phyloP scores from a whole-genome alignment of 139 green algal genomes.

The Chlorella sorokiniana region DNA sequence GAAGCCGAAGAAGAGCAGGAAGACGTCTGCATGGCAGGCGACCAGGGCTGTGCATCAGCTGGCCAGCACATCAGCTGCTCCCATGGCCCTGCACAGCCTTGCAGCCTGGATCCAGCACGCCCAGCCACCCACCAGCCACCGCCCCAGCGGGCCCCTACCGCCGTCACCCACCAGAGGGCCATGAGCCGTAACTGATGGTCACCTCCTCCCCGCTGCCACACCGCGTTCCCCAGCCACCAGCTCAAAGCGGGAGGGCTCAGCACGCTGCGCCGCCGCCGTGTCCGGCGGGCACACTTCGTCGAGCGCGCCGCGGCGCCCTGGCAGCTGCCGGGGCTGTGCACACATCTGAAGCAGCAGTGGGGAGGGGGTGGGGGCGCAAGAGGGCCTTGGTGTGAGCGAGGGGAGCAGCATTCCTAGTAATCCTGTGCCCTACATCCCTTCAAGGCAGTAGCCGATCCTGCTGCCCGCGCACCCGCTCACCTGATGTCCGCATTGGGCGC shows the following conservation, averaged over 20 bases:
- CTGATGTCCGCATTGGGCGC: slow-evolving; percentile 37
- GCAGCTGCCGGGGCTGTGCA: slow-evolving; percentile 39
- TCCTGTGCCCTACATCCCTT: not conserved
- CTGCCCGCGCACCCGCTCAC: not conserved
- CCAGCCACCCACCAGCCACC: too few species aligned
- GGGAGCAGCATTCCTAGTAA: not conserved
- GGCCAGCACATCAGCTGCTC: too few species aligned
- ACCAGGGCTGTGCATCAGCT: too few species aligned
- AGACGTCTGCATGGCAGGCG: slow-evolving; percentile 45
- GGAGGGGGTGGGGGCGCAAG: too few species aligned
- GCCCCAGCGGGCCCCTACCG: not conserved
- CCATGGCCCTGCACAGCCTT: too few species aligned
- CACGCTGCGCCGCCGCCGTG: not conserved
- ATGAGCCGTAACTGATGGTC: slow-evolving; percentile 70
- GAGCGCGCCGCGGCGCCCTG: slow-evolving; percentile 38
- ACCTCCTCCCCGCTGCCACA: slow-evolving; percentile 53
- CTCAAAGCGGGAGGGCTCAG: slow-evolving; percentile 23
- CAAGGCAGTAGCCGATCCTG: not conserved
- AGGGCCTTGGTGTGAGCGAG: not conserved
- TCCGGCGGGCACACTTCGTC: slow-evolving; percentile 17
- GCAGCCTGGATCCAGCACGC: too few species aligned
- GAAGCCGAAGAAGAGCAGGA: slow-evolving; percentile 78
- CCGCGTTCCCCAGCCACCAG: slow-evolving; percentile 23
- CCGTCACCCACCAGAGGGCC: slow-evolving; percentile 40
- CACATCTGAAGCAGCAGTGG: not conserved